Conservation (phyloP, 2,329 filamentous ascomycete genomes). For the Nemania sp. region DNA sequence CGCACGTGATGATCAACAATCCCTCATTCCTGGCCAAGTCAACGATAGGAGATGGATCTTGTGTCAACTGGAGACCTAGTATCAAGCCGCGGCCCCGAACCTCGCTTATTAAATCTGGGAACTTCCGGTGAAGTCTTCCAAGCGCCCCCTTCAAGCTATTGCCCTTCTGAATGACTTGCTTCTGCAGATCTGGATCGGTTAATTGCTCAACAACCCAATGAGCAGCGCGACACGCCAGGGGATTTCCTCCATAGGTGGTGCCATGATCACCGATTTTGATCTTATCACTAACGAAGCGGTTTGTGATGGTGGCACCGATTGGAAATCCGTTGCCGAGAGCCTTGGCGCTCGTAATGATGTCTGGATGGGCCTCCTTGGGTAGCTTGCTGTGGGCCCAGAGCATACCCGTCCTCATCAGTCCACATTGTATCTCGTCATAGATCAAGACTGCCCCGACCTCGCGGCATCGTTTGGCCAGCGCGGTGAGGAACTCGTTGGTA, state of each 20-base stretch:
- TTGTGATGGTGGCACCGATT: slow-evolving; percentile 77
- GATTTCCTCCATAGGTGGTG: slow-evolving; percentile 93
- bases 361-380: slow-evolving; percentile 79
- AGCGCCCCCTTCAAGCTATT: slow-evolving; percentile 54
- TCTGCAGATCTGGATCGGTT: slow-evolving; percentile 69
- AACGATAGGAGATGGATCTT: slow-evolving; percentile 74
- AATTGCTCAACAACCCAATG: slow-evolving; percentile 83
- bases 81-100: slow-evolving; percentile 83
- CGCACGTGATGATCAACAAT: slow-evolving; percentile 87
- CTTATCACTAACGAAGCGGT: slow-evolving; percentile 65
- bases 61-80: slow-evolving; percentile 78
- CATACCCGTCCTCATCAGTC: slow-evolving; percentile 80
- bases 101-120: slow-evolving; percentile 74
- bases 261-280: slow-evolving; percentile 79
- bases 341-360: slow-evolving; percentile 92
- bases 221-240: slow-evolving; percentile 79
- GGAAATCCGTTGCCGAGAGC: slow-evolving; percentile 96
- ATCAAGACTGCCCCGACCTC: slow-evolving; percentile 88
- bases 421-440: slow-evolving; percentile 97
- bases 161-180: slow-evolving; percentile 68
- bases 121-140: slow-evolving; percentile 49
- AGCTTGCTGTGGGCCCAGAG: slow-evolving; percentile 86
- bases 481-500: slow-evolving; percentile 77
- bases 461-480: slow-evolving; percentile 81
- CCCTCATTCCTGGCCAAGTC: slow-evolving; percentile 87